phyloP scores from a whole-genome alignment of 2,329 filamentous ascomycete genomes.

The Colletotrichum sp. region DNA sequence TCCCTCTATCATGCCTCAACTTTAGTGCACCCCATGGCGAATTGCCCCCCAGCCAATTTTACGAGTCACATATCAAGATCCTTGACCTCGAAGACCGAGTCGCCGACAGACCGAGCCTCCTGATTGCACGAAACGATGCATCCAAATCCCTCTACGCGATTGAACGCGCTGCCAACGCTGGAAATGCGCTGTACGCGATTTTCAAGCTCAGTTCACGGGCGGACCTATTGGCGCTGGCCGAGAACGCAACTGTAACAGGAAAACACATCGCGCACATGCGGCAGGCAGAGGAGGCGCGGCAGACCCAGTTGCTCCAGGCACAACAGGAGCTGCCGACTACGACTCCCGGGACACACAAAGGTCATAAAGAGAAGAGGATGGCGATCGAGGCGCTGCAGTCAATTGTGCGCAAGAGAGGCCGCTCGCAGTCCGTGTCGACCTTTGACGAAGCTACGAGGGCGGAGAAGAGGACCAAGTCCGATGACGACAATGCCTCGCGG shows the following conservation, averaged over 20 bases:
- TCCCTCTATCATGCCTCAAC: constrained; percentile 68
- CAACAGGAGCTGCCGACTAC: constrained; percentile 32
- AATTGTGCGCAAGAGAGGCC: constrained; percentile 58
- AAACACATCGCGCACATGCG: constrained; percentile 32
- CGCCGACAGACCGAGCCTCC: constrained; percentile 57
- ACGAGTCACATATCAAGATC: constrained; percentile 66
- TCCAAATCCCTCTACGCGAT: constrained; percentile 63
- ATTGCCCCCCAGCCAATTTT: constrained; percentile 59
- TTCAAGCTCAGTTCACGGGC: constrained; percentile 74
- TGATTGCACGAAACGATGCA: constrained; percentile 66
- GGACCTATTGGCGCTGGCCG: constrained; percentile 58
- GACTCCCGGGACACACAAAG: constrained; percentile 52
- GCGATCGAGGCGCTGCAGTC: constrained; percentile 68
- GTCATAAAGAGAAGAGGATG: constrained; percentile 59
- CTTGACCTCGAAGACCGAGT: constrained; percentile 68
- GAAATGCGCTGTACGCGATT: constrained; percentile 64
- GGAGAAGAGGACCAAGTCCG: constrained; percentile 19
- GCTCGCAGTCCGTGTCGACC: constrained; percentile 48
- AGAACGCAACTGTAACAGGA: constrained; percentile 53
- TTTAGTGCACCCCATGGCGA: constrained; percentile 54
- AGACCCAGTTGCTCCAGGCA: neutral
- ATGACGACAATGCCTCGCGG: constrained; percentile 59
- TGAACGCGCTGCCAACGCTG: constrained; percentile 62
- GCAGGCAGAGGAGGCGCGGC: constrained; percentile 23
- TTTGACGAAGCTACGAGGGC: constrained; percentile 29